Evolutionary conservation across 2,329 filamentous ascomycete species (phyloP).

Genomic region (Periconia sp.): DNA sequence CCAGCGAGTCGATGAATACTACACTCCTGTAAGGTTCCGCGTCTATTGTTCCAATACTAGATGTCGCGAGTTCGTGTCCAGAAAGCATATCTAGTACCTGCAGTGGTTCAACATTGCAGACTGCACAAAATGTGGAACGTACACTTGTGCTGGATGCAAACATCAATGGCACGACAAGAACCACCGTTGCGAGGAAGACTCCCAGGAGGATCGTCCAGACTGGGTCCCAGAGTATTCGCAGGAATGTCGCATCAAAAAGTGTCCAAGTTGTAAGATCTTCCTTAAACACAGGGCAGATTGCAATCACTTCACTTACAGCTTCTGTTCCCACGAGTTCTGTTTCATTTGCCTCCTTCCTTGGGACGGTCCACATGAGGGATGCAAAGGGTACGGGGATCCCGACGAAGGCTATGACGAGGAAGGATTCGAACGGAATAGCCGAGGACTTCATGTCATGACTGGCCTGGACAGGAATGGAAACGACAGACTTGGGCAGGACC

Average conservation of each 20-base stretch:
- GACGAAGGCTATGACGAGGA: slow-evolving; percentile 1
- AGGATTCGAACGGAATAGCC: background rate
- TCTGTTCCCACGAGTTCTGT: background rate
- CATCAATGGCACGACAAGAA: background rate
- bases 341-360: background rate
- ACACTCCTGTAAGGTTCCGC: background rate
- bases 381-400: background rate
- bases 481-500: background rate
- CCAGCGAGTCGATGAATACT: background rate
- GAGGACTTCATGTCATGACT: background rate
- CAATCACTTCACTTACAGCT: slow-evolving; percentile 1
- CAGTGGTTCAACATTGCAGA: background rate
- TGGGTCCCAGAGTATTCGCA: background rate
- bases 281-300: background rate
- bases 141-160: background rate
- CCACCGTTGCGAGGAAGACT: background rate
- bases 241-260: slow-evolving; percentile 2
- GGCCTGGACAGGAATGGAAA: background rate
- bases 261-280: background rate
- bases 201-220: background rate
- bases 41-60: background rate
- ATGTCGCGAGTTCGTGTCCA: background rate
- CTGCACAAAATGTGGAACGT: background rate
- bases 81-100: background rate
- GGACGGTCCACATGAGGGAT: background rate